A percentile compares a stretch with the other conserved stretches of the same genome.
Evolutionary conservation across 129 eudicot genomes (phyloP).

Genomic region (Cynara cardunculus): DNA sequence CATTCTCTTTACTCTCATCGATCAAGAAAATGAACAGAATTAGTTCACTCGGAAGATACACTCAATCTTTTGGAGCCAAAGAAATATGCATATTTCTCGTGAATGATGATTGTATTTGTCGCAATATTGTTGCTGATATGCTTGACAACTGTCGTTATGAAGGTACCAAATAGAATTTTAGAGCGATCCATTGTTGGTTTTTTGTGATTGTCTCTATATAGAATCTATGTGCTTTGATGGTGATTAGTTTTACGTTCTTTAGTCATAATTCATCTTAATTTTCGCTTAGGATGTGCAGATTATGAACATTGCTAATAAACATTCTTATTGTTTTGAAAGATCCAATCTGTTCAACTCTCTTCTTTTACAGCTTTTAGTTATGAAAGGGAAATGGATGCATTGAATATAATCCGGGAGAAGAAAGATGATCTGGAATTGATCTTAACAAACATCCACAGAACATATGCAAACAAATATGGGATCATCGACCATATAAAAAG

Average conservation of each 20-base stretch:
- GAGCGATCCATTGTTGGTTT: neutral
- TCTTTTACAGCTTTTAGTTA: constrained; percentile 25
- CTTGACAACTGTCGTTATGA: constrained; percentile 33
- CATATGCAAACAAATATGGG: constrained; percentile 26
- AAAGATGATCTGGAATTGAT: constrained; percentile 21
- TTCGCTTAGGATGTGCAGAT: neutral
- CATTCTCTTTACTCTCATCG: constrained; percentile 1
- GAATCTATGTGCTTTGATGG: constrained; percentile 3
- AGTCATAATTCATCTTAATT: neutral
- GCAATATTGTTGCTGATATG: constrained; percentile 33
- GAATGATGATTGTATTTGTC: constrained; percentile 33
- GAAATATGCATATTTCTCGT: constrained; percentile 44
- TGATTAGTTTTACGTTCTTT: neutral
- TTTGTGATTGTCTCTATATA: neutral
- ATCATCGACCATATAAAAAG: constrained; percentile 30
- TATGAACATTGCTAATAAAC: neutral
- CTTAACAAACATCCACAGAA: constrained; percentile 32
- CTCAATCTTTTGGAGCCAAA: constrained; percentile 11
- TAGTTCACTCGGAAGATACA: constrained; percentile 18
- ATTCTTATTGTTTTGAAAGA: neutral
- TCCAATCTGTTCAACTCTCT: neutral
- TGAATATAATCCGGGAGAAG: constrained; percentile 26
- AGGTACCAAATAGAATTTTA: constrained; percentile 17
- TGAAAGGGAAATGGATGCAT: constrained; percentile 29
- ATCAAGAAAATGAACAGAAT: constrained; percentile 17